Conservation (phyloP, 768 basidiomycete species). For the Tylopilus felleus region DNA sequence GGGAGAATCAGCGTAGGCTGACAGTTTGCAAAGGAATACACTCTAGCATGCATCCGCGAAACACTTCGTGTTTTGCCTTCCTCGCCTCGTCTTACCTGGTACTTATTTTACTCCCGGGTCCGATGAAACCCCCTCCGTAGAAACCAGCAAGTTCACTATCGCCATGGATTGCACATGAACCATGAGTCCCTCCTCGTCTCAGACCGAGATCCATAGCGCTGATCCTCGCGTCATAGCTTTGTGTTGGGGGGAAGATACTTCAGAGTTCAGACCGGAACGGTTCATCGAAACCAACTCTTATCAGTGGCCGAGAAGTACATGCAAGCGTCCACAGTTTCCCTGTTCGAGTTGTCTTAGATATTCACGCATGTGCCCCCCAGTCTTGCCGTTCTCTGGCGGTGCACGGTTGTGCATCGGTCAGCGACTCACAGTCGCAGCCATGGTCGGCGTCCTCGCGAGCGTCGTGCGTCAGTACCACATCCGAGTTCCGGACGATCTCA, state of each 20-base stretch:
- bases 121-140: constrained; percentile 1
- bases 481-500: constrained; percentile 37
- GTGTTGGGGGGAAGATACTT: constrained; percentile 46
- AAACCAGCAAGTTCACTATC: constrained; percentile 33
- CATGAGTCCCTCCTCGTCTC: constrained; percentile 31
- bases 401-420: constrained; percentile 48
- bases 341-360: neutral
- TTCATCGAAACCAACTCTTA: constrained; percentile 50
- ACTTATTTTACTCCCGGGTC: constrained; percentile 32
- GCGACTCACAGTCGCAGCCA: constrained; percentile 44
- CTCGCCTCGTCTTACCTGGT: constrained; percentile 38
- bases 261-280: constrained; percentile 45
- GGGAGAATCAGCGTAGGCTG: neutral
- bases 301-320: constrained; percentile 42
- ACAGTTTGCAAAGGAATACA: constrained; percentile 36
- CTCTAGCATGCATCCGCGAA: constrained; percentile 42
- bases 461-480: constrained; percentile 42
- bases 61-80: constrained; percentile 43
- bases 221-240: constrained; percentile 33
- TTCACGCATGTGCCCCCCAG: constrained; percentile 17
- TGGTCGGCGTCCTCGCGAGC: constrained; percentile 41
- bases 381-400: constrained; percentile 45
- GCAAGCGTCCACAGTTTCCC: neutral
- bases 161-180: constrained; percentile 44
- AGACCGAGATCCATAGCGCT: neutral